These are phyloP conservation scores for Fomitiporia mediterranea DNA, from an alignment of 1,284 basidiomycete genomes.

Conservation along the genomic window DNA sequence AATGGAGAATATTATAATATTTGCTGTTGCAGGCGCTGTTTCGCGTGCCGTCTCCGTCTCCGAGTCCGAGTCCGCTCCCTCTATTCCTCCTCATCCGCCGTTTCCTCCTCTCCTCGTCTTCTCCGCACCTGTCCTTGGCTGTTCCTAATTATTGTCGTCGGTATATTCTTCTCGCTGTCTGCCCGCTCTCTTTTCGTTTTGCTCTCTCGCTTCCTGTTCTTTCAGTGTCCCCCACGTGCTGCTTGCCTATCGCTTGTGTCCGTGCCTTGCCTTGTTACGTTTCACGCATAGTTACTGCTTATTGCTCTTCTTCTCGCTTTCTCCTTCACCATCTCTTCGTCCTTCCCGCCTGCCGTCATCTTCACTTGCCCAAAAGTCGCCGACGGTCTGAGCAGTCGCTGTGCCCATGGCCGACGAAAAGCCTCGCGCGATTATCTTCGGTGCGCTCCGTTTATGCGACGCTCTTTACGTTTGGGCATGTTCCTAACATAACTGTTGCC, in stretches of 20 bases:
- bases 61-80: constrained; percentile 23
- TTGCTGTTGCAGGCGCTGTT: too few species aligned
- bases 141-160: constrained; percentile 4
- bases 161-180: neutral
- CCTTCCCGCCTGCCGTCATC: constrained; percentile 5
- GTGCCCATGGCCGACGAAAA: constrained; percentile 33
- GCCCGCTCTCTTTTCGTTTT: neutral
- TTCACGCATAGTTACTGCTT: constrained; percentile 3
- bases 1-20: neutral
- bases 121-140: neutral
- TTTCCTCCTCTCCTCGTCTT: constrained; percentile 5
- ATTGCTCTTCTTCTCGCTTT: constrained; percentile 8
- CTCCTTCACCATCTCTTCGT: constrained; percentile 15
- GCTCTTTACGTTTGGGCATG: constrained; percentile 15
- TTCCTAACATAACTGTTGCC: constrained; percentile 14
- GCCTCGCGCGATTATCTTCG: constrained; percentile 77
- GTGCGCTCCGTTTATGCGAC: constrained; percentile 37
- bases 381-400: neutral
- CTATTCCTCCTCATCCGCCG: constrained; percentile 15
- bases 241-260: neutral
- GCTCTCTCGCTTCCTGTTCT: neutral
- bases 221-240: neutral
- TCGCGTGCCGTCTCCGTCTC: neutral
- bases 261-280: neutral
- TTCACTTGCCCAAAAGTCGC: neutral